Conservation (phyloP, 2,329 filamentous ascomycete species). For the Fusarium cyanostomum region DNA sequence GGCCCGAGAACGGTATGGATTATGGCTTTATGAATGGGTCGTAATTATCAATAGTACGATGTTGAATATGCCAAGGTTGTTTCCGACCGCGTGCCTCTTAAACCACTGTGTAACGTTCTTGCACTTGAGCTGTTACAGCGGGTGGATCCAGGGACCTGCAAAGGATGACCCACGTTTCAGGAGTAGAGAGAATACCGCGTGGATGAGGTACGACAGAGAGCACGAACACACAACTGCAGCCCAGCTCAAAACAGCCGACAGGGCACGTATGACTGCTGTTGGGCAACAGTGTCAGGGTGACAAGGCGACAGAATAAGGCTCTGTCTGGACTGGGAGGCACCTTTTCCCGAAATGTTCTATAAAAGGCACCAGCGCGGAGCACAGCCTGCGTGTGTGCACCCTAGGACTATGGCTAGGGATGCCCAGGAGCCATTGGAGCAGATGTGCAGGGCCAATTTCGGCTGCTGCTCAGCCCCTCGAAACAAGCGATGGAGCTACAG, state of each 20-base stretch:
- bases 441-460: constrained; percentile 33
- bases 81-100: background rate
- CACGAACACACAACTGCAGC: too few species aligned
- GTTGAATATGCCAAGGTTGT: too few species aligned
- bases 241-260: background rate
- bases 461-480: constrained; percentile 31
- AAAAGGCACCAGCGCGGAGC: constrained; percentile 29
- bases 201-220: too few species aligned
- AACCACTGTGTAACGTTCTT: background rate
- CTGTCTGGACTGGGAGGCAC: constrained; percentile 18
- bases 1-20: too few species aligned
- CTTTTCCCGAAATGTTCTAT: constrained; percentile 39
- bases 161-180: background rate
- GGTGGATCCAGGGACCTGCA: background rate
- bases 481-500: constrained; percentile 17
- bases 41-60: too few species aligned
- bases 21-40: too few species aligned
- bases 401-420: constrained; percentile 1
- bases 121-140: background rate
- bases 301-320: constrained; percentile 3
- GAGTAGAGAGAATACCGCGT: background rate
- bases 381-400: background rate
- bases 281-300: constrained; percentile 7
- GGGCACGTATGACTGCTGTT: background rate
- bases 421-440: constrained; percentile 17